phyloP scores from a whole-genome alignment of 2,329 filamentous ascomycete species.

The Penicillium verrucosum region DNA sequence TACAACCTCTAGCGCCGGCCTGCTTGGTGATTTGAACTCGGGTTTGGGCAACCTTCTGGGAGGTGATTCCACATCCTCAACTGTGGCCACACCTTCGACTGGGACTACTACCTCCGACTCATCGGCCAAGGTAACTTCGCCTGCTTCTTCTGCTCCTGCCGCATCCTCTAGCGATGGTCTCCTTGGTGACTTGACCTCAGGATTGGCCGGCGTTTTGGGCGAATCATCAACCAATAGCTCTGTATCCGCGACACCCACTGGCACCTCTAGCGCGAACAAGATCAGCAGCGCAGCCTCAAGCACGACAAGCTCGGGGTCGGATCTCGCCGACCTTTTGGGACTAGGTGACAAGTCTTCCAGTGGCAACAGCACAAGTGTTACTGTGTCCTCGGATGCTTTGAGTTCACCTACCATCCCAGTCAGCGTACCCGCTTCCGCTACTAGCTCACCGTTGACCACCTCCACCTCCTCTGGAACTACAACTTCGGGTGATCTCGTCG shows the following conservation, averaged over 20 bases:
- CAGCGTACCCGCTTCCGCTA: conserved; percentile 24
- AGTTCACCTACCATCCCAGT: conserved; percentile 25
- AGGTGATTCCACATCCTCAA: background rate
- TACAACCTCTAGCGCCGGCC: background rate
- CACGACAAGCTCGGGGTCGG: background rate
- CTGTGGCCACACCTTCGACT: background rate
- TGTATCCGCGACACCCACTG: background rate
- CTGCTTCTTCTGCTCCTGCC: background rate
- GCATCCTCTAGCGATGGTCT: conserved; percentile 6
- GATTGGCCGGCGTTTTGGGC: background rate
- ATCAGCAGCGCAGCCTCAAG: background rate
- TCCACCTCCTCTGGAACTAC: conserved; percentile 1
- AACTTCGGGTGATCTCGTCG: conserved; percentile 8
- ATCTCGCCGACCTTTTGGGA: conserved; percentile 5
- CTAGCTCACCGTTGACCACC: conserved; percentile 1
- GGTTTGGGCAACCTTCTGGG: background rate
- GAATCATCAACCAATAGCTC: background rate
- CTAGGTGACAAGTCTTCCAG: conserved; percentile 6
- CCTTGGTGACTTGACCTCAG: conserved; percentile 7
- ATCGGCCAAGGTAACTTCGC: background rate
- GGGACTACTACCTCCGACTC: background rate
- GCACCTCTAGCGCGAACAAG: background rate
- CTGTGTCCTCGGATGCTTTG: background rate
- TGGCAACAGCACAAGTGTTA: conserved; percentile 2
- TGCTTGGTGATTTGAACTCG: background rate